A percentile compares a stretch with the other conserved stretches of the same genome.
Conservation (phyloP, 306 rosid species). For the Glycine tomentella region DNA sequence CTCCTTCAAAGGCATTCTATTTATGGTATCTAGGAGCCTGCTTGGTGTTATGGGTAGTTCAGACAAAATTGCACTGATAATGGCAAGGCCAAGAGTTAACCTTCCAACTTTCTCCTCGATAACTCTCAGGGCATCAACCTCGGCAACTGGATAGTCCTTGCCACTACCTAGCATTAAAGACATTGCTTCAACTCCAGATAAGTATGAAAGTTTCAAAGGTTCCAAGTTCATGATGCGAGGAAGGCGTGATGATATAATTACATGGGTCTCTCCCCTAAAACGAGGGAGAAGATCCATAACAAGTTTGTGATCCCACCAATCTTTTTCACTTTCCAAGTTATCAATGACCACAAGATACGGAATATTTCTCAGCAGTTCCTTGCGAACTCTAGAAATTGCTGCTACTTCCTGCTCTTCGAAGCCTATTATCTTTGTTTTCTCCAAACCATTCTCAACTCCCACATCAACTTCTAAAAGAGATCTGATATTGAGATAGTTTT, state of each 20-base stretch:
- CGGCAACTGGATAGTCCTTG: constrained; percentile 70
- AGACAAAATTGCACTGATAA: constrained; percentile 76
- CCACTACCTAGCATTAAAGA: constrained; percentile 71
- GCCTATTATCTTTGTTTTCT: constrained; percentile 65
- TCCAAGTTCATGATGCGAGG: constrained; percentile 81
- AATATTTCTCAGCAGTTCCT: constrained; percentile 84
- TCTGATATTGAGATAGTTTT: constrained; percentile 79
- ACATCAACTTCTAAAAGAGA: constrained; percentile 84
- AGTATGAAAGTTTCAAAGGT: constrained; percentile 79
- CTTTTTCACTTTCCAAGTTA: constrained; percentile 88
- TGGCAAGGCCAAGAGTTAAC: constrained; percentile 76
- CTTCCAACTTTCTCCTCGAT: constrained; percentile 85
- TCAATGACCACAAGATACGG: constrained; percentile 85
- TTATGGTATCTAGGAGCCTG: constrained; percentile 78
- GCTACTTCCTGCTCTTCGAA: constrained; percentile 86
- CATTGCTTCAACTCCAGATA: constrained; percentile 88
- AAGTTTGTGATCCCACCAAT: constrained; percentile 93
- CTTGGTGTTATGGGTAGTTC: constrained; percentile 87
- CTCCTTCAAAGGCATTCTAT: constrained; percentile 85
- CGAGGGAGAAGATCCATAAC: constrained; percentile 97
- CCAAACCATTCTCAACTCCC: constrained; percentile 72
- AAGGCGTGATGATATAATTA: constrained; percentile 81
- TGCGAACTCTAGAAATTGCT: constrained; percentile 78
- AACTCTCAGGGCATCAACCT: constrained; percentile 77
- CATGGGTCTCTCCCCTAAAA: constrained; percentile 84